Base-by-base conservation (phyloP, 306 rosid species). In the Acmispon strigosus region DNA sequence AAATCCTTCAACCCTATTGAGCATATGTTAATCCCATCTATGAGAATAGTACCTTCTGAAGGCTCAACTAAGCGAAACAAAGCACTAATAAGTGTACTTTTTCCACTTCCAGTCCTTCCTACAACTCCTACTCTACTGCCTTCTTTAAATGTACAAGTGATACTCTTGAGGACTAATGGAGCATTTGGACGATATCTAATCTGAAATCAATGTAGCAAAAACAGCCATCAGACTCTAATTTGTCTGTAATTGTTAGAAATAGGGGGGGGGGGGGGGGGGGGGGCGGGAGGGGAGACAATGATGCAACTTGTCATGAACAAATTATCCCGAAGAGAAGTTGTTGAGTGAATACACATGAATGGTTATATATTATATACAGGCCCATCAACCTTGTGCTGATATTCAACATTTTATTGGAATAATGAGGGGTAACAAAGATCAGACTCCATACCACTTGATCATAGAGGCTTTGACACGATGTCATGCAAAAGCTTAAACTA, bases 91-190 rank as follows among this genome's bases (percentile, higher is more conserved):
- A 92, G 86, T 6, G 94, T 89, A 0, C 88, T 89, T 83, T 89
- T 92, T 4, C 96, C 90, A 15, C 96, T 84, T 81, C 96, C 98
- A 4, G 98, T 92, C 56, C 94, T 87, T 81, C 94, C 97, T 36
- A 89, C 94, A 66, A 92, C 94, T 76, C 98, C 89, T 4, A 89
- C 96, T 75, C 83, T 81, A 14, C 63, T 81, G 55, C 94, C 90
- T 80, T 87, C 92, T 37, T 66, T 54, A 72, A 89, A 83, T 8
- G 86, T 84, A 78, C 97, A 92, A 27, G 85, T 82, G 44, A 91
- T 86, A 36, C 93, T 90, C 79, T 81, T 87, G 17, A 92, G 91
- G 62, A 92, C 85, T 36, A 83, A 18, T 1, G 92, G 96, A 61
- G 89, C 72, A 69, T 83, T 89, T 9, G 86, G 85, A 43, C 86